Percentiles rank a stretch among this genome's conserved stretches.
phyloP scores from a whole-genome alignment of 257 asterid genomes.

The Gentiana dahurica region DNA sequence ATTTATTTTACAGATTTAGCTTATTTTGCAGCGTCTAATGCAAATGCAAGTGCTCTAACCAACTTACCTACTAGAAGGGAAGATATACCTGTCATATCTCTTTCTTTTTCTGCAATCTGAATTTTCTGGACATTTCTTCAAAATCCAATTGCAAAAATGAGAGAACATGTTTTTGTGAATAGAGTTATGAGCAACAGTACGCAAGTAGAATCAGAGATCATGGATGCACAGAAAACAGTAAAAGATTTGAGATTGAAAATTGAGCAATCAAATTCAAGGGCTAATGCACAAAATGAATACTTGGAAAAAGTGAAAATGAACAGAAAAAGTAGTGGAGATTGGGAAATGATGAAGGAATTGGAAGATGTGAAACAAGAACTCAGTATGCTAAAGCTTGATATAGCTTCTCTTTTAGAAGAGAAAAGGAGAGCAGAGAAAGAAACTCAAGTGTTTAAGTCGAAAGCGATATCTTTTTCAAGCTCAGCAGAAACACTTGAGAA shows the following conservation, averaged over 20 bases:
- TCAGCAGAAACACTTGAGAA: constrained; percentile 29
- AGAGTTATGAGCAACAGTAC: constrained; percentile 23
- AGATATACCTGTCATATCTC: too few species aligned
- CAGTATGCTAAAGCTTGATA: constrained; percentile 62
- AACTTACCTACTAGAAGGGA: too few species aligned
- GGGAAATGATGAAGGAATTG: constrained; percentile 37
- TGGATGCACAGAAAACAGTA: constrained; percentile 34
- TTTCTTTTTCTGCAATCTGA: too few species aligned
- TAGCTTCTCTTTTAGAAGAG: constrained; percentile 58
- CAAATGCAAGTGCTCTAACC: background rate
- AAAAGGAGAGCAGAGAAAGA: constrained; percentile 50
- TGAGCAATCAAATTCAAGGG: constrained; percentile 41
- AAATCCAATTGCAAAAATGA: constrained; percentile 23
- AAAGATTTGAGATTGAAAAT: constrained; percentile 32
- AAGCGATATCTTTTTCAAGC: constrained; percentile 19
- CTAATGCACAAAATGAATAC: constrained; percentile 22
- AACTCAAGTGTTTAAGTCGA: constrained; percentile 21
- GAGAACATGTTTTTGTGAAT: constrained; percentile 48
- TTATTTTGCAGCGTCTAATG: too few species aligned
- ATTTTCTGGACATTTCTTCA: background rate
- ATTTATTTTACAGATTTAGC: too few species aligned
- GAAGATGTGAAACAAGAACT: constrained; percentile 49
- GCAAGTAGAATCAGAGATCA: constrained; percentile 48
- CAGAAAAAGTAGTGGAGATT: constrained; percentile 19
- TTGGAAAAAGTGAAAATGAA: constrained; percentile 35